Base-by-base conservation (phyloP, 208 protist species). In the Trypanosoma mega region DNA sequence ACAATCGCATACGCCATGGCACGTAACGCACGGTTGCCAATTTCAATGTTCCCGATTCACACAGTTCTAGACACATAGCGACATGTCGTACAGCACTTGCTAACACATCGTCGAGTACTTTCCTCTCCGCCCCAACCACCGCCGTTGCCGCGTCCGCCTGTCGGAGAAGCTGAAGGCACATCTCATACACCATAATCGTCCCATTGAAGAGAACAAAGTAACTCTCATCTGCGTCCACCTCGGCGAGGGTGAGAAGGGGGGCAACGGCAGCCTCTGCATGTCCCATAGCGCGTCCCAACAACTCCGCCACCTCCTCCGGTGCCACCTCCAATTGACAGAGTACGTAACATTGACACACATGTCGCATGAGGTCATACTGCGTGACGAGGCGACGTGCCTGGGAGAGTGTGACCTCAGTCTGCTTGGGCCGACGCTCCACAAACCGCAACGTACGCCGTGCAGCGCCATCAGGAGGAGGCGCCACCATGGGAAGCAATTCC, bases 21-120 rank as follows among this genome's bases (percentile, higher is more conserved):
- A 94, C 60, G 51, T 81, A 94, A 18, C 76, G 65, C 18, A 87
- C 81, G 12, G 80, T 76, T 23, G 84, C 82, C 30, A 94, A 59
- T 34, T 78, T 76, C 12, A 88, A 56, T 24, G 65, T 64, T 20
- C 39, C 55, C 8, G 65, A 53, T 23, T 72, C 65, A 39, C 65
- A 72, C 39, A 72, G 23, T 21, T 72, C 65, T 21, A 72, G 16
- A 45, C 65, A 72, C 33, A 58, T 14, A 3, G 56, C 65, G 14
- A 64, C 29, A 30, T 45, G 9, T 23, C 33, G 65, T 16, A 46
- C 27, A 18, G 64, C 41, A 16, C 44, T 26, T 5, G n/a, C 23
- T 7, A 60, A 3, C n/a, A 58, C 33, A 0, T 59, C 57, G 2
- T 18, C 26, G 18, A 36, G 34, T 6, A 39, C 34, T 6, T 12